A percentile compares a stretch with the other conserved stretches of the same genome.
Evolutionary conservation across 1,284 basidiomycete species (phyloP).

Genomic region (Irpex rosettiformis): DNA sequence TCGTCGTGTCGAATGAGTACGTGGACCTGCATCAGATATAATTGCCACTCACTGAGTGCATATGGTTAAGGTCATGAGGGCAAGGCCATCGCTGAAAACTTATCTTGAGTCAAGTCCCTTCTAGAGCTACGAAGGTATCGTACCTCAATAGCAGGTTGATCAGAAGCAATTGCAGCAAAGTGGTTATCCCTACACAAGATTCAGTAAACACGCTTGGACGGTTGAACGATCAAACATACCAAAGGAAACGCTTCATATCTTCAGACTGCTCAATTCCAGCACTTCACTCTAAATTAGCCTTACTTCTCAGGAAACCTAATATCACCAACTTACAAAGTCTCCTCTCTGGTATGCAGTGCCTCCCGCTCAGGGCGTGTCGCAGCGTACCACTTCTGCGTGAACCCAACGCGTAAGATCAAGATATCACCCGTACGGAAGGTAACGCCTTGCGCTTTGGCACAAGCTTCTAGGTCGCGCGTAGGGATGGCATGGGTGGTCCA

Average conservation of each 20-base stretch:
- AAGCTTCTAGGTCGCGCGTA: conserved; percentile 54
- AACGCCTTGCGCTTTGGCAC: conserved; percentile 55
- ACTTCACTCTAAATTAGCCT: conserved; percentile 29
- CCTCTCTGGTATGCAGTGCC: conserved; percentile 31
- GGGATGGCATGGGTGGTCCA: conserved; percentile 58
- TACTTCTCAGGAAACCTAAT: conserved; percentile 8
- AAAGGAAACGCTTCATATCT: conserved; percentile 70
- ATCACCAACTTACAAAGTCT: conserved; percentile 19
- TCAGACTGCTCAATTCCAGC: conserved; percentile 68
- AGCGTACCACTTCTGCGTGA: conserved; percentile 34
- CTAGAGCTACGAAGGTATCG: conserved; percentile 1
- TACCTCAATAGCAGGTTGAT: conserved; percentile 72
- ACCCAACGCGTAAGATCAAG: conserved; percentile 60
- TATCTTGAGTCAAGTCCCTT: background rate
- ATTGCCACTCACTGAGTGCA: conserved; percentile 51
- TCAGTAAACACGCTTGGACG: too few relatives aligned
- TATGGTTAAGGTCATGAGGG: conserved; percentile 37
- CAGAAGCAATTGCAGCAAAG: conserved; percentile 71
- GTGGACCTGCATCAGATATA: too few relatives aligned
- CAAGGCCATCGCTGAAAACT: conserved; percentile 51
- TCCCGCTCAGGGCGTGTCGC: background rate
- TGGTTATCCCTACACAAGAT: conserved; percentile 61
- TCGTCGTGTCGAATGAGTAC: too few relatives aligned
- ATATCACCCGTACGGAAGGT: conserved; percentile 59
- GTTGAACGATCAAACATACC: too few relatives aligned